Evolutionary conservation across 1,139 yeast genomes (phyloP), one percentile per base, ranked within the genome.

Genomic region (Sugiyamaella japonica): DNA sequence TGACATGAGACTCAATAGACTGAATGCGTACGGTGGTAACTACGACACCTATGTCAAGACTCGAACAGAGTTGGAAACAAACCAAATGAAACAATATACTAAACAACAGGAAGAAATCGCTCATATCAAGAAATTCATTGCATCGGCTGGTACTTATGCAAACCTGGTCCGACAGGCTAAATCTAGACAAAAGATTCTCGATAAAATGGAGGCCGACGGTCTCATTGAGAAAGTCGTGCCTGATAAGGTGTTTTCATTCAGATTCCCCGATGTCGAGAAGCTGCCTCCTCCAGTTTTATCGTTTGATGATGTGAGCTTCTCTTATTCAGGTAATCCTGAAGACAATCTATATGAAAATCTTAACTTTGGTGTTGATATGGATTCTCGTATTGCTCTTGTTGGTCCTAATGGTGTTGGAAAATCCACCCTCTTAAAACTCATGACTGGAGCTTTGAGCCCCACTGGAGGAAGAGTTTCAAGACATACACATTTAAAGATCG

Each of bases 361-460:
- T 71, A 95, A 90, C 71, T 93, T 93, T 67, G 99, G 99, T 86
- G 93, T 93, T 61, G 99, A 95, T 80, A 91, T 93, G 98, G 99
- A 93, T 76, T 90, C 98, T 41, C 86, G 99, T 79, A 85, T 91
- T 68, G 99, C 99, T 47, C 81, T 93, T 57, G 99, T 93, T 59
- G 99, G 99, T 44, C 98, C 99, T 71, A 93, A 93, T 75, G 99
- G 99, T 87, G 91, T 93, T 66, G 99, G 99, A 80, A 93, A 93
- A 76, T 91, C 98, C 53, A 93, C 99, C 23, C 78, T 93, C 71
- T 84, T 93, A 72, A 93, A 93, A 74, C 81, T 93, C 70, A 93
- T 95, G 96, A 95, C 96, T 69, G 99, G 99, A 75, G 85, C 82
- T 65, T 81, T 93, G 69, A 82, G 80, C 64, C 90, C 97, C 52